phyloP scores from a whole-genome alignment of 2,329 filamentous ascomycete genomes.

The Aureobasidium uvarum region DNA sequence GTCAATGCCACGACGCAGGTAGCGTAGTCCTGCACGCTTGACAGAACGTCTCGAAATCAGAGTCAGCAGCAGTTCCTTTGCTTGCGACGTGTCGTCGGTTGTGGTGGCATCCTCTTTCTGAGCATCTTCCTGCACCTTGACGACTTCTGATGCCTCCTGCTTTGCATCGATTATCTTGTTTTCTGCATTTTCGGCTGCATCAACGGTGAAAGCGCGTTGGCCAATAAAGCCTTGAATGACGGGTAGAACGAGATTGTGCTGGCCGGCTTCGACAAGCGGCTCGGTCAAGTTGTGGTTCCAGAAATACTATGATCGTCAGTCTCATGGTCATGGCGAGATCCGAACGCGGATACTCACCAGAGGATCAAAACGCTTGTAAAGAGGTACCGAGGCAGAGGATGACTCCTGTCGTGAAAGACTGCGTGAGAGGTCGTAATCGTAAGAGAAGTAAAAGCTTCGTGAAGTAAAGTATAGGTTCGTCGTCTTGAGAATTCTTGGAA shows the following conservation, averaged over 20 bases:
- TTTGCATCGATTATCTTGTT: constrained; percentile 34
- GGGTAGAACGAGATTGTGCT: constrained; percentile 70
- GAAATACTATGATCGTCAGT: constrained; percentile 60
- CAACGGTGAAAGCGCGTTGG: constrained; percentile 68
- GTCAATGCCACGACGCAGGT: constrained; percentile 85
- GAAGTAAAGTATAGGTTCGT: constrained; percentile 80
- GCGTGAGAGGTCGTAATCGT: constrained; percentile 87
- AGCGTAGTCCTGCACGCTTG: constrained; percentile 82
- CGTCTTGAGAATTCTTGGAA: constrained; percentile 82
- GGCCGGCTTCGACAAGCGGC: constrained; percentile 71
- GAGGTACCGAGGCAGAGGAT: constrained; percentile 53
- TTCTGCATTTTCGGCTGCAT: constrained; percentile 32
- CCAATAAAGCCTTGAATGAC: constrained; percentile 94
- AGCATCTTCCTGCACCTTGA: constrained; percentile 29
- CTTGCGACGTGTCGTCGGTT: constrained; percentile 30
- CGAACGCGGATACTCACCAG: constrained; percentile 47
- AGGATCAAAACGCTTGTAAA: constrained; percentile 71
- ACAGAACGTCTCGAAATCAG: constrained; percentile 86
- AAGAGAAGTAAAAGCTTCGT: constrained; percentile 89
- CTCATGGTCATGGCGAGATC: no score
- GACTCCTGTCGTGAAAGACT: constrained; percentile 49
- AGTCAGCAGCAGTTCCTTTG: constrained; percentile 68
- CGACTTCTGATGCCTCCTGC: constrained; percentile 30
- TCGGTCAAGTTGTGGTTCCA: constrained; percentile 80
- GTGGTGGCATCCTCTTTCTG: constrained; percentile 27